Evolutionary conservation across 2,329 filamentous ascomycete species (phyloP).

Genomic region (Trichoderma citrinoviride): DNA sequence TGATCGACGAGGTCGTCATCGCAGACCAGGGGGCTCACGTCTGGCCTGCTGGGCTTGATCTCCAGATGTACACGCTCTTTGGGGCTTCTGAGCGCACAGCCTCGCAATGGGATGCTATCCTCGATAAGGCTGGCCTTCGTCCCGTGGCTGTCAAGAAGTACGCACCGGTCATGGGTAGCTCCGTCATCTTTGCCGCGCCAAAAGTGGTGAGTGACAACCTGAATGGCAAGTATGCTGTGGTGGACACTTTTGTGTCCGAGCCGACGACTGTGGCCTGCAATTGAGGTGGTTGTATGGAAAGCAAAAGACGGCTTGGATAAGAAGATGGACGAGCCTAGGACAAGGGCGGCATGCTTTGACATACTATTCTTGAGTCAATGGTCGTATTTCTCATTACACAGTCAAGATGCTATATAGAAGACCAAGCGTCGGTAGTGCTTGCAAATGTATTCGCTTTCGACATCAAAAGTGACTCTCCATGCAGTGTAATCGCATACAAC

Average conservation of each 20-base stretch:
- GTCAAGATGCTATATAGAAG: too few relatives aligned
- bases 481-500: too few relatives aligned
- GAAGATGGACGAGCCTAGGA: too few relatives aligned
- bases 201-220: background rate
- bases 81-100: constrained; percentile 1
- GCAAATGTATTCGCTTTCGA: too few relatives aligned
- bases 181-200: constrained; percentile 14
- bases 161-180: constrained; percentile 12
- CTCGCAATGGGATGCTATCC: constrained; percentile 1
- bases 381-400: too few relatives aligned
- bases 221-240: background rate
- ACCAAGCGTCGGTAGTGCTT: too few relatives aligned
- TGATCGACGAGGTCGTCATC: constrained; percentile 39
- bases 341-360: too few relatives aligned
- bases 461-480: too few relatives aligned
- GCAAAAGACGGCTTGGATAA: too few relatives aligned
- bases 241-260: background rate
- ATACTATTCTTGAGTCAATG: too few relatives aligned
- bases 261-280: background rate
- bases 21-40: constrained; percentile 24
- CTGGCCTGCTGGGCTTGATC: constrained; percentile 8
- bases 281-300: background rate
- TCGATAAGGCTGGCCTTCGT: background rate
- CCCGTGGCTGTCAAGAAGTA: constrained; percentile 14
- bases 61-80: constrained; percentile 10